Conservation (phyloP, 352 stramenopile genomes). For the Sclerospora graminicola region DNA sequence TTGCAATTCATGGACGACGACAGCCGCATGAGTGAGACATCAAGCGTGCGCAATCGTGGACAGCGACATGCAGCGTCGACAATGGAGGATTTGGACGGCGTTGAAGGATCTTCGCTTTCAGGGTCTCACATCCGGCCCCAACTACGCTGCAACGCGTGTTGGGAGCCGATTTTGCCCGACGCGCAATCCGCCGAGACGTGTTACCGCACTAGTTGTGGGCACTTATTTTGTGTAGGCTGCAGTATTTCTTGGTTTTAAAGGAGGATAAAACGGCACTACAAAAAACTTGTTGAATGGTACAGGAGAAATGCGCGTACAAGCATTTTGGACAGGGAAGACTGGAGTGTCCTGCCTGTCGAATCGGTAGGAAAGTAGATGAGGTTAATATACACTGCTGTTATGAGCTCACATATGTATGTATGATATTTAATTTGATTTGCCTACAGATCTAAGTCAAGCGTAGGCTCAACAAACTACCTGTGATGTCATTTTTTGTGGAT, state of each 20-base stretch:
- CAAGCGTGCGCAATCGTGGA: constrained; percentile 39
- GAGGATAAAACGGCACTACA: background rate
- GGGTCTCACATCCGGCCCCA: constrained; percentile 37
- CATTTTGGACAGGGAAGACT: constrained; percentile 57
- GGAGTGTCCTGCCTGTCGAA: constrained; percentile 46
- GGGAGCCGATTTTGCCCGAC: constrained; percentile 54
- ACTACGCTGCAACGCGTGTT: constrained; percentile 68
- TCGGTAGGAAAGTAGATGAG: constrained; percentile 19
- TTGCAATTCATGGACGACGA: constrained; percentile 41
- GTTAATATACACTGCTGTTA: background rate
- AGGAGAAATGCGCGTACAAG: constrained; percentile 84
- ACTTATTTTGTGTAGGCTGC: constrained; percentile 53
- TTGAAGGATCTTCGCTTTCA: constrained; percentile 5
- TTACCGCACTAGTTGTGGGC: constrained; percentile 66
- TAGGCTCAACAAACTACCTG: constrained; percentile 10
- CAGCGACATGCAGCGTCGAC: constrained; percentile 15
- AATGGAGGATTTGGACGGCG: constrained; percentile 42
- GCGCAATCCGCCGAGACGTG: constrained; percentile 61
- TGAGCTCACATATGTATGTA: background rate
- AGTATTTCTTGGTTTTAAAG: background rate
- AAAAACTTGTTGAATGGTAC: background rate
- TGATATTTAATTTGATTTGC: background rate
- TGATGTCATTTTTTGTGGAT: background rate
- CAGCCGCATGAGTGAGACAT: constrained; percentile 63
- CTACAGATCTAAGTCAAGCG: constrained; percentile 42